These are phyloP conservation scores for Scedosporium minutisporum DNA, from an alignment of 2,329 filamentous ascomycete genomes.

Conservation along the genomic window DNA sequence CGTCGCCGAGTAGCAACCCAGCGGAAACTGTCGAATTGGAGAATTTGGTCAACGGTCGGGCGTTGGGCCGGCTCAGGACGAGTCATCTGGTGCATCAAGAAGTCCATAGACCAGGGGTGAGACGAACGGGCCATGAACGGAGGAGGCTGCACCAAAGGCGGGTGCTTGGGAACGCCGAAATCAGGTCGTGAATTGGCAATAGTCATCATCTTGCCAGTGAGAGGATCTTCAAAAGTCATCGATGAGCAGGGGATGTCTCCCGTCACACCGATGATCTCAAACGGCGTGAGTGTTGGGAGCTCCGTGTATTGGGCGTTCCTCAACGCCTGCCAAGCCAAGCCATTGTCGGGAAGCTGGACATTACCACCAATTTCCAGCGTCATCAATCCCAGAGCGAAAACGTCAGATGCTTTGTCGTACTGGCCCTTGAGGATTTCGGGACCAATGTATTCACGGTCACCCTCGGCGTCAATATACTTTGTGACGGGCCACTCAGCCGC, in stretches of 20 bases:
- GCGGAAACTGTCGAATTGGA: constrained; percentile 61
- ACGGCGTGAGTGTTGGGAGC: constrained; percentile 79
- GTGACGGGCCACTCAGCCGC: constrained; percentile 71
- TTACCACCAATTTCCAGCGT: constrained; percentile 93
- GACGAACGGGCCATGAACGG: constrained; percentile 76
- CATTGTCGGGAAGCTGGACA: constrained; percentile 87
- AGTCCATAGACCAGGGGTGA: constrained; percentile 69
- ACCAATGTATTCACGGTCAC: constrained; percentile 92
- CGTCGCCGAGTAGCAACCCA: constrained; percentile 73
- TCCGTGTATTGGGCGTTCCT: constrained; percentile 83
- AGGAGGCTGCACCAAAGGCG: constrained; percentile 55
- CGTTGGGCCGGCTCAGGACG: constrained; percentile 62
- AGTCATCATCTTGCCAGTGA: not conserved
- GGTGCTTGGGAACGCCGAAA: constrained; percentile 37
- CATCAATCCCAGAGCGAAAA: constrained; percentile 90
- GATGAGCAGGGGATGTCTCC: not conserved
- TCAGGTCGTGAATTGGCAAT: constrained; percentile 7
- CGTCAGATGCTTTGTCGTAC: constrained; percentile 83
- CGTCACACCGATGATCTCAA: constrained; percentile 54
- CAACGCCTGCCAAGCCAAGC: constrained; percentile 80
- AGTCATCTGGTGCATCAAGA: constrained; percentile 82
- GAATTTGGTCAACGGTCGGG: constrained; percentile 64
- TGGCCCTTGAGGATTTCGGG: constrained; percentile 82
- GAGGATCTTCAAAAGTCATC: not conserved
- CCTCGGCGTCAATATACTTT: constrained; percentile 74